Evolutionary conservation across 73 alveolate species (phyloP).

Genomic region (Stentor roeselii): DNA sequence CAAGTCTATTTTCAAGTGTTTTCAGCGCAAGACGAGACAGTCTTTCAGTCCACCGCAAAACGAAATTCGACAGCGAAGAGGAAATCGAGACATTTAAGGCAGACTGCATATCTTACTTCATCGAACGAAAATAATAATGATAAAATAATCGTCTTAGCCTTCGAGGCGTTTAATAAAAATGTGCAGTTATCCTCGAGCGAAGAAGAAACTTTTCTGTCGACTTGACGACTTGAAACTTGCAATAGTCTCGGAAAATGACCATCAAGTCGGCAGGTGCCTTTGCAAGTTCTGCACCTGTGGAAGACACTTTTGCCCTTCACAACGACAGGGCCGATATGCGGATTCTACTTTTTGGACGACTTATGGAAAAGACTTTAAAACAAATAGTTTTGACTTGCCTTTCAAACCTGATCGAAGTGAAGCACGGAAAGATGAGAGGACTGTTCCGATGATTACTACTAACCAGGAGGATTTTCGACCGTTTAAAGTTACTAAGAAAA

Average conservation of each 20-base stretch:
- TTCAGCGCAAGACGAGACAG: too few relatives aligned
- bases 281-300: constrained; percentile 8
- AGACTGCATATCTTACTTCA: too few relatives aligned
- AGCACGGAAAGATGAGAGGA: background rate
- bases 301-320: background rate
- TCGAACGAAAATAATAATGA: too few relatives aligned
- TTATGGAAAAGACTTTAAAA: background rate
- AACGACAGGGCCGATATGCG: background rate
- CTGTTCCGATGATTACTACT: background rate
- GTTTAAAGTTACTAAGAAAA: background rate
- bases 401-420: background rate
- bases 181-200: background rate
- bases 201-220: background rate
- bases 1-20: too few relatives aligned
- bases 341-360: background rate
- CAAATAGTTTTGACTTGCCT: background rate
- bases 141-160: too few relatives aligned
- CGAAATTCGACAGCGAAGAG: too few relatives aligned
- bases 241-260: background rate
- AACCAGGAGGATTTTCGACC: constrained; percentile 15
- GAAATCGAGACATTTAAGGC: too few relatives aligned
- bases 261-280: background rate
- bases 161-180: too few relatives aligned
- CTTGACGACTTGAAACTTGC: background rate
- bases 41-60: too few relatives aligned